Base-by-base conservation (phyloP, 352 stramenopile genomes). In the Sclerospora graminicola region DNA sequence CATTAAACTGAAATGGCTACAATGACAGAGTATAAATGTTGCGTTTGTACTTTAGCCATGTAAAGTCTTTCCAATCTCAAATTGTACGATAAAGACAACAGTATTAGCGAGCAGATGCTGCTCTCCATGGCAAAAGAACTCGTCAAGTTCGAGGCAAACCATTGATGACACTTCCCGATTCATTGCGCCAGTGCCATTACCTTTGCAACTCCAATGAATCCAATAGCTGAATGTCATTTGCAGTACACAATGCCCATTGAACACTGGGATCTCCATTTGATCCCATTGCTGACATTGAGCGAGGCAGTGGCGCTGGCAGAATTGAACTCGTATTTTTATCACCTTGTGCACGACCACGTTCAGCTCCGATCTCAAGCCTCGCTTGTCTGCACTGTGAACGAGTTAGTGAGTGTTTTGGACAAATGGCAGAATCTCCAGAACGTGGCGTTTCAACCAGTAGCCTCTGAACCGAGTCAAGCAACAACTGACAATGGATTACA, bases 361-460 rank as follows among this genome's bases (percentile, higher is more conserved):
- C 52, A 57, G 3, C 42, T 88, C 29, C 56, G 48, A 8, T 51
- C 60, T 11, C 52, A 77, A 16, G 67, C 69, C 7, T 57, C 41
- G n/a, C 41, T 88, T 8, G 60, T 54, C 4, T 59, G 48, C 6
- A 63, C 42, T 6, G 50, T 78, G 15, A 40, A 39, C 7, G 59
- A 76, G 13, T 54, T 83, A 11, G 41, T 48, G 6, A 41, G 35
- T 11, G 45, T 87, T 10, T 47, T 67, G 8, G 32, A 34, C 9
- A 51, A 69, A 8, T 88, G 75, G 75, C 43, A 29, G 5, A 88
- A 84, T 37, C 66, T 88, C 5, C 43, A 47, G 13, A 67, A 70
- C 37, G 58, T 88, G 31, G 62, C 61, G 11, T 74, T 84, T 36
- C 72, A 84, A 54, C 76, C 76, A 0, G 48, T 84, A n/a, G n/a